Conservation (phyloP, 495 filamentous ascomycete genomes). For the Penicillium chermesinum region DNA sequence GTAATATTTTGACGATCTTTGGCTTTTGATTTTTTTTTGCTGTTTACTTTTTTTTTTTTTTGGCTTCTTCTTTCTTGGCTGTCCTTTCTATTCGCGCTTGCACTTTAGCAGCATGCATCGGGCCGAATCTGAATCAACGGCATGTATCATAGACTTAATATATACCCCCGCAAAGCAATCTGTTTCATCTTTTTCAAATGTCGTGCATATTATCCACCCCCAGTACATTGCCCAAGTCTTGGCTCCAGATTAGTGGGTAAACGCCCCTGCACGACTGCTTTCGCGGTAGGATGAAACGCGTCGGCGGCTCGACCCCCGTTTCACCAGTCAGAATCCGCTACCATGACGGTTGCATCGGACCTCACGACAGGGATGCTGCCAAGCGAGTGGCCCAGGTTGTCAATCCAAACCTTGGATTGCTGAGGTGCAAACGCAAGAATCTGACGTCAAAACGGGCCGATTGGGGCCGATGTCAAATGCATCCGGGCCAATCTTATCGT, state of each 20-base stretch:
- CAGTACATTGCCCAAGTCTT: not conserved
- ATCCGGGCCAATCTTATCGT: not conserved
- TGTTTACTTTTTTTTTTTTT: constrained; percentile 12
- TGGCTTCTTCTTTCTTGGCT: constrained; percentile 9
- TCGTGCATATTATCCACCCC: constrained; percentile 15
- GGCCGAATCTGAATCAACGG: constrained; percentile 30
- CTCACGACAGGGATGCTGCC: not conserved
- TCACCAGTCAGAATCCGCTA: constrained; percentile 9
- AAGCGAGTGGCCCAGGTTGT: not conserved
- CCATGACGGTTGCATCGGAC: not conserved
- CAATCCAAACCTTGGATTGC: not conserved
- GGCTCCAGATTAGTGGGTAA: not conserved
- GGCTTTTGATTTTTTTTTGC: constrained; percentile 7
- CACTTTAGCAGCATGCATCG: constrained; percentile 19
- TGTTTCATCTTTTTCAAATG: constrained; percentile 19
- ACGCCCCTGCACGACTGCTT: not conserved
- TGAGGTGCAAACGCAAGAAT: not conserved
- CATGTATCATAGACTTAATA: constrained; percentile 48
- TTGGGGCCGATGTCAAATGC: not conserved
- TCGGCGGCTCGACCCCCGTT: constrained; percentile 13
- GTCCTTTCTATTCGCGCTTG: constrained; percentile 14
- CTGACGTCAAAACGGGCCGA: not conserved
- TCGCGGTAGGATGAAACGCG: constrained; percentile 7
- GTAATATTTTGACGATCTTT: constrained; percentile 14
- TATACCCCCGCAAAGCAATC: constrained; percentile 34